Percentiles rank a stretch among this genome's conserved stretches.
Conservation (phyloP, 176 grass and related monocot species). For the Guadua angustifolia region DNA sequence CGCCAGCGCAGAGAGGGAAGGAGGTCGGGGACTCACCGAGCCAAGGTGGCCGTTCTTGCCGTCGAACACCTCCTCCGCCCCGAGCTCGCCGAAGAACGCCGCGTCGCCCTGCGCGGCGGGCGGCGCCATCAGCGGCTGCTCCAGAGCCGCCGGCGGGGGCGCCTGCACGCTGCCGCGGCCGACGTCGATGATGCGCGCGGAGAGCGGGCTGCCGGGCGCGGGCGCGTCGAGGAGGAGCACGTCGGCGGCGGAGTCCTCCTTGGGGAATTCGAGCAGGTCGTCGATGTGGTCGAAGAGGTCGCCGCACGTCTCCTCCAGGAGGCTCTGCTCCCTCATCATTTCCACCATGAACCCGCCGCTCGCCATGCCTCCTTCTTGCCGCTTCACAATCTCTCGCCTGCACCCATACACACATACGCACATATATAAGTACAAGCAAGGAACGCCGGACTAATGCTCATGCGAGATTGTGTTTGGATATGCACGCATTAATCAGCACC, state of each 20-base stretch:
- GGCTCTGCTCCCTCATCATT: slow-evolving; percentile 67
- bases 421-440: background rate
- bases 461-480: slow-evolving; percentile 13
- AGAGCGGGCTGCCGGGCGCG: slow-evolving; percentile 48
- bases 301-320: slow-evolving; percentile 57
- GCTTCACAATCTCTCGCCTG: background rate
- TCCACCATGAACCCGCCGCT: slow-evolving; percentile 56
- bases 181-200: slow-evolving; percentile 52
- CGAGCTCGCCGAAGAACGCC: slow-evolving; percentile 34
- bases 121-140: slow-evolving; percentile 12
- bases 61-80: background rate
- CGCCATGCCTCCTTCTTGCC: slow-evolving; percentile 24
- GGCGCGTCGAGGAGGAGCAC: slow-evolving; percentile 75
- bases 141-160: background rate
- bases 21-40: slow-evolving; percentile 50
- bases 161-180: background rate
- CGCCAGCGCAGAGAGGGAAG: background rate
- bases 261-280: slow-evolving; percentile 88
- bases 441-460: no score
- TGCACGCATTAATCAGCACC: background rate
- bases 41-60: slow-evolving; percentile 59
- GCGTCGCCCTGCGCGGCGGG: background rate
- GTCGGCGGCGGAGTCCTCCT: slow-evolving; percentile 65
- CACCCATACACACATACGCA: background rate
- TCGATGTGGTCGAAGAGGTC: slow-evolving; percentile 95